Evolutionary conservation across 371 early-diverging fungal species (phyloP), one percentile per base, ranked within the genome.

Genomic region (Mucor lusitanicus): DNA sequence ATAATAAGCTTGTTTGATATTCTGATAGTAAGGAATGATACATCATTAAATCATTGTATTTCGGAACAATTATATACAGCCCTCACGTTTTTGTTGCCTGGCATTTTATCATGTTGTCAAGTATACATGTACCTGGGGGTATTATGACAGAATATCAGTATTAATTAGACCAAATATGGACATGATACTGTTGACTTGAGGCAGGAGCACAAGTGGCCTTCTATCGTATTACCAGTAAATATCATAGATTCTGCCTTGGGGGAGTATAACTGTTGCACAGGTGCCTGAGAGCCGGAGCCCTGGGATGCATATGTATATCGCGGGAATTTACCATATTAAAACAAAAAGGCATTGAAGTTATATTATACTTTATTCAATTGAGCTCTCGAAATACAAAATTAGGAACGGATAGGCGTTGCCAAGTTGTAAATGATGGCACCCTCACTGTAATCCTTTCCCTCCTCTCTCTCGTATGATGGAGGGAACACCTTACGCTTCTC

Each of bases 401-500:
- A 67, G 21, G 64, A 63, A 33, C 64, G 50, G 37, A 83, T 84
- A 32, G 81, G 83, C 21, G 81, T 83, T 53, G 83, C 79, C 58
- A 79, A 71, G 46, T 83, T 83, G 65, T 81, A 83, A 19, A 74
- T 75, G 39, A 64, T 61, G 13, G 85, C 85, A n/a, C 81, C 82
- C 27, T 74, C 72, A 68, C 77, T 79, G 32, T 85, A 85, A 65
- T 86, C 85, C 65, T 77, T 79, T 13, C 77, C 82, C 27, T 77
- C 74, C 56, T 76, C 77, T 30, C 85, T 74, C 37, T 86, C 86
- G 53, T 76, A 84, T 33, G 82, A 77, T 23, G 86, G 85, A n/a
- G 86, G 86, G 65, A 87, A 84, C 17, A 78, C 59, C 28, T 67
- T 69, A 39, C 87, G 80, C 68, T 85, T 87, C 58, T 84, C 83